These are phyloP conservation scores for Fusarium sp. DNA, from an alignment of 2,329 filamentous ascomycete genomes.

Conservation along the genomic window DNA sequence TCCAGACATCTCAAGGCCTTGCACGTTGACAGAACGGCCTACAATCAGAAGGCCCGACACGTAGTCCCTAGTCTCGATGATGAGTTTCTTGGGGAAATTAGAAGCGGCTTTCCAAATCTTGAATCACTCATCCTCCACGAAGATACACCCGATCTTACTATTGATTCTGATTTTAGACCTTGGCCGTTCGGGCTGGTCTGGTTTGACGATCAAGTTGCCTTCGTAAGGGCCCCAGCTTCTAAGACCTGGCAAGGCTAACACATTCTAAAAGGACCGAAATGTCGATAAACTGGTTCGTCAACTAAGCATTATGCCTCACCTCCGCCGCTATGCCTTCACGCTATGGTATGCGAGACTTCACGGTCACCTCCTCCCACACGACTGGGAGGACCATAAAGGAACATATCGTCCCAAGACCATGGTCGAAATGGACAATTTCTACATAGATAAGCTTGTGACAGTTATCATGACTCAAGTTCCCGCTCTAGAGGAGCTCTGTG, in stretches of 20 bases:
- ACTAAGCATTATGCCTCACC: neutral
- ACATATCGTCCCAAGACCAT: neutral
- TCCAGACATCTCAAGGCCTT: neutral
- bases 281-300: fast-evolving
- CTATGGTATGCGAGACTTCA: neutral
- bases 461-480: neutral
- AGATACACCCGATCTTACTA: neutral
- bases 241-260: fast-evolving
- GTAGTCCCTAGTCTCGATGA: neutral
- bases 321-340: neutral
- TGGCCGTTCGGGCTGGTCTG: neutral
- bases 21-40: neutral
- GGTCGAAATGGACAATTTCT: neutral
- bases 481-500: neutral
- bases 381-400: neutral
- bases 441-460: neutral
- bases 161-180: neutral
- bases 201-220: neutral
- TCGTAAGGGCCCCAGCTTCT: neutral
- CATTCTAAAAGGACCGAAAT: neutral
- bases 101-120: neutral
- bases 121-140: neutral
- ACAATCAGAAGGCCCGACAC: fast-evolving
- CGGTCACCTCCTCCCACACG: neutral
- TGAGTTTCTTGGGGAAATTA: neutral